Base-by-base conservation (phyloP, 768 basidiomycete genomes). In the Leccinum incarnatum region DNA sequence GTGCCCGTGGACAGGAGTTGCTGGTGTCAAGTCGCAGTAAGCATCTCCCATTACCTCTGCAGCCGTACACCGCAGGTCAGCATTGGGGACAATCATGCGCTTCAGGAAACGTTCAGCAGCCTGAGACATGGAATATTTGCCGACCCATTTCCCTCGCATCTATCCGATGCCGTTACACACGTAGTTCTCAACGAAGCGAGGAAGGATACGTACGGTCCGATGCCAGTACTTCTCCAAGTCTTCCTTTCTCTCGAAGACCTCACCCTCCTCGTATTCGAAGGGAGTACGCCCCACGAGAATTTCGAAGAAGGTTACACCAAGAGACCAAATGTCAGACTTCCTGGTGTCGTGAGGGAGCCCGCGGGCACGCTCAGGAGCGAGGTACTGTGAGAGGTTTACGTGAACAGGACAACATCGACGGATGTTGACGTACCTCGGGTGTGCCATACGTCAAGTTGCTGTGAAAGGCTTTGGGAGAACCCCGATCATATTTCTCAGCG, bases 341-440 rank as follows among this genome's bases (percentile, higher is more conserved):
- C 96, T 87, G 50, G 96, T 98, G 70, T 99, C 96, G 65, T 99
- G 96, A 7, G 85, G 84, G 48, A 88, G 78, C 8, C 95, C 94
- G 36, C 87, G 83, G 2, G 96, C 94, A 4, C 97, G 86, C 72
- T 95, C 91, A 0, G 96, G 95, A 7, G 91, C 89, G 7, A 98
- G 85, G 73, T 98, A 98, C 88, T 95, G 61, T 30, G 27, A 21
- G 6, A 34, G 1, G n/a, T 23, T 47, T 47, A 19, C 51, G 9
- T 49, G 49, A 55, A 47, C 30, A 5, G 19, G 2, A 47, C 30
- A 30, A 23, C 2, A 23, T 27, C 15, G n/a, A 37, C 19, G 6
- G n/a, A 51, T 10, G 51, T 19, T 29, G 12, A 54, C 60, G 58
- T 69, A 92, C 91, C 78, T 96, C 94, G 27, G 95, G 94, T 4